These are phyloP conservation scores for Xylaria flabelliformis DNA, from an alignment of 495 filamentous ascomycete species.

Conservation along the genomic window DNA sequence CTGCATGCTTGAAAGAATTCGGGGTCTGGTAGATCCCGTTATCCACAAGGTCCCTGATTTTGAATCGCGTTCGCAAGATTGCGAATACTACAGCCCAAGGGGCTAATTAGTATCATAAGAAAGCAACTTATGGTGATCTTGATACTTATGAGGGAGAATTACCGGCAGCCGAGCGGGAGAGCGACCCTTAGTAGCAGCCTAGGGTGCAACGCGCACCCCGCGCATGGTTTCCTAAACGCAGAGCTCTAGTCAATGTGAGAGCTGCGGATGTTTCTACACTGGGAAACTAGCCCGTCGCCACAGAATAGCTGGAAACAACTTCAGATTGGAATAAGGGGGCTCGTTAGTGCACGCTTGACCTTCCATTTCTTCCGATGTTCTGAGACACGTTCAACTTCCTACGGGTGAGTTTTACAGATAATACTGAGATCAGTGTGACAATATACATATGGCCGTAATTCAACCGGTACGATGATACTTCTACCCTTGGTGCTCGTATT, in stretches of 20 bases:
- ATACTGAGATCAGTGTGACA: background rate
- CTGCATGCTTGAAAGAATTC: conserved; percentile 2
- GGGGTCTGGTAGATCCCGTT: conserved; percentile 6
- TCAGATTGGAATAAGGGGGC: background rate
- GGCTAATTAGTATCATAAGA: conserved; percentile 13
- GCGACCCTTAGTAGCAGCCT: background rate
- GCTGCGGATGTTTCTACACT: background rate
- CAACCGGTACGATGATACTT: background rate
- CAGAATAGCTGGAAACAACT: background rate
- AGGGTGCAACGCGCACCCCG: background rate
- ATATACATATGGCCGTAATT: background rate
- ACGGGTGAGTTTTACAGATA: background rate
- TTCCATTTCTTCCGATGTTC: background rate
- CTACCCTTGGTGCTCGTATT: background rate
- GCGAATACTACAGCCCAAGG: background rate
- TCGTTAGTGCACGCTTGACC: background rate
- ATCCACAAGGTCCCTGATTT: conserved; percentile 8
- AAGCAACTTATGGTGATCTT: conserved; percentile 1
- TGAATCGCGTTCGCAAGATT: background rate
- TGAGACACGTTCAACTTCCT: background rate
- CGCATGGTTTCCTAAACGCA: background rate
- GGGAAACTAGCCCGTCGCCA: background rate
- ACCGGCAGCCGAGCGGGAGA: background rate
- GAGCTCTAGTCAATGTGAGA: background rate
- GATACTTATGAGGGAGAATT: background rate